phyloP scores from a whole-genome alignment of 768 basidiomycete species.

The Trametes maxima region DNA sequence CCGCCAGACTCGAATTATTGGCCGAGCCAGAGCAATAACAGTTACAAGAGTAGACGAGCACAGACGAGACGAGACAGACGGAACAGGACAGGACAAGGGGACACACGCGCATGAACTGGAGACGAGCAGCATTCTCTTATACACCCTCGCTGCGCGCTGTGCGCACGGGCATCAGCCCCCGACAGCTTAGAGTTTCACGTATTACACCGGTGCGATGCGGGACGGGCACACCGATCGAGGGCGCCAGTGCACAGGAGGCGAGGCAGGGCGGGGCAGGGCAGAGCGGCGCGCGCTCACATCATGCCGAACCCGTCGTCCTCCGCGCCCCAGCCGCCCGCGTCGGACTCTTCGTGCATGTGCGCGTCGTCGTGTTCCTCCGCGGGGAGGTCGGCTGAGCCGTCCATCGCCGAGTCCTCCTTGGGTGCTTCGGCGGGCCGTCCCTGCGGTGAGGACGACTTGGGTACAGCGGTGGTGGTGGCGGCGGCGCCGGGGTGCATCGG shows the following conservation, averaged over 20 bases:
- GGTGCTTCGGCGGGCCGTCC: slow-evolving; percentile 12
- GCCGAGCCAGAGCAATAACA: slow-evolving; percentile 4
- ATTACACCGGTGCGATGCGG: no score
- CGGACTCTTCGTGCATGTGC: slow-evolving; percentile 53
- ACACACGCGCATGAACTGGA: not conserved
- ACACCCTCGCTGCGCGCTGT: no score
- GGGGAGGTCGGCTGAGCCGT: slow-evolving; percentile 31
- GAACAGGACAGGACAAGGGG: not conserved
- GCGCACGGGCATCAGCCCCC: no score
- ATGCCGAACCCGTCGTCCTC: slow-evolving; percentile 80
- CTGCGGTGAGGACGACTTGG: slow-evolving; percentile 21
- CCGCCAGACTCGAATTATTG: slow-evolving; percentile 6
- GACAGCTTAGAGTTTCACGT: no score
- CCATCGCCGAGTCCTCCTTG: slow-evolving; percentile 26
- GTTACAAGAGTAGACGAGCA: slow-evolving; percentile 7
- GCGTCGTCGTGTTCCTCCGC: slow-evolving; percentile 34
- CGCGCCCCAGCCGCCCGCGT: slow-evolving; percentile 72
- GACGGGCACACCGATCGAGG: no score
- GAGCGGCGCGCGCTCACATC: slow-evolving; percentile 36
- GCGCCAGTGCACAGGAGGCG: no score
- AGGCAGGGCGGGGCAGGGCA: no score
- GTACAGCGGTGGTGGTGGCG: not conserved
- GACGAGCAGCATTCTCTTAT: not conserved
- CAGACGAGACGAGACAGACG: not conserved
- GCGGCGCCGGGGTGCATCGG: slow-evolving; percentile 4